A percentile compares a stretch with the other conserved stretches of the same genome.
phyloP scores from a whole-genome alignment of 2,329 filamentous ascomycete species.

The Alternaria triticina region DNA sequence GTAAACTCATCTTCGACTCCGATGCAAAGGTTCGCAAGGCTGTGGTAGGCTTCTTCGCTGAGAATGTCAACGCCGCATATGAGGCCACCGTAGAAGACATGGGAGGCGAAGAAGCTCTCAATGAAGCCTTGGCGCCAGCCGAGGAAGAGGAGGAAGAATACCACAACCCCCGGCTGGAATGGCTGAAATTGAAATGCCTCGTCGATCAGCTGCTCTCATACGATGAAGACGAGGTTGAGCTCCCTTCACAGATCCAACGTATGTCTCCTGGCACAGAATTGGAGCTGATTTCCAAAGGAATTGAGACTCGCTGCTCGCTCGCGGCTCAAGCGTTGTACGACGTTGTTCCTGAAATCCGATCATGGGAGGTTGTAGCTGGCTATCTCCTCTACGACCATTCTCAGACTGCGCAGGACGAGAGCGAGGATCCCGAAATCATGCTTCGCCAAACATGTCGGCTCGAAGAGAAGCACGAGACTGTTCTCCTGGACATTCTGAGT shows the following conservation, averaged over 20 bases:
- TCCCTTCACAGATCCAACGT: conserved; percentile 57
- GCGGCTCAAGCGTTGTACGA: conserved; percentile 87
- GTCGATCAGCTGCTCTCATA: conserved; percentile 84
- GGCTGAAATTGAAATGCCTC: conserved; percentile 91
- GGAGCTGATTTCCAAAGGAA: conserved; percentile 64
- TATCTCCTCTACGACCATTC: conserved; percentile 95
- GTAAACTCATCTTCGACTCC: conserved; percentile 85
- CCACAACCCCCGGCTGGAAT: conserved; percentile 76
- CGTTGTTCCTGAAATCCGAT: conserved; percentile 76
- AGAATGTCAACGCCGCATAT: conserved; percentile 82
- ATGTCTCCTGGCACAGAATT: conserved; percentile 50
- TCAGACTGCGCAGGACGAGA: conserved; percentile 57
- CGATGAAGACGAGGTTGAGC: conserved; percentile 70
- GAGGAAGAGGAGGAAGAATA: conserved; percentile 77
- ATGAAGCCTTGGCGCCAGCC: conserved; percentile 73
- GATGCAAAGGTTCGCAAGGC: conserved; percentile 86
- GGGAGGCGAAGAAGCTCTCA: conserved; percentile 76
- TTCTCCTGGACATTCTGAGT: conserved; percentile 86
- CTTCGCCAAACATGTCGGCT: conserved; percentile 78
- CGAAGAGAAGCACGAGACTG: conserved; percentile 76
- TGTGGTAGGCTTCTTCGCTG: conserved; percentile 87
- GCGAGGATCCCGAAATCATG: conserved; percentile 65
- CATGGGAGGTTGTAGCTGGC: conserved; percentile 88
- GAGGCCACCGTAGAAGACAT: conserved; percentile 82
- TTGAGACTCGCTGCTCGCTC: conserved; percentile 83